Evolutionary conservation across 805 yeast species (phyloP).

Genomic region (Pichia cabralensis): DNA sequence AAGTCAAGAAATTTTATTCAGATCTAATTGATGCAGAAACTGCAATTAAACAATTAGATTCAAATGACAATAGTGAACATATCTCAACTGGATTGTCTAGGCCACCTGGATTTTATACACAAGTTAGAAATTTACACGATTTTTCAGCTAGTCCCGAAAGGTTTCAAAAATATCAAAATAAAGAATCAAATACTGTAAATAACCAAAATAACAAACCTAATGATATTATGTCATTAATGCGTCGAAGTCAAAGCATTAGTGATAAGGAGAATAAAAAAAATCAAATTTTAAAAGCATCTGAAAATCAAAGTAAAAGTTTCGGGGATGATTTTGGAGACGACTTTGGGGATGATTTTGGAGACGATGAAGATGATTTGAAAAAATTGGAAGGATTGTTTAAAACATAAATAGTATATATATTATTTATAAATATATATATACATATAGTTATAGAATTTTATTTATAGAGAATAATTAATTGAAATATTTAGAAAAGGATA

Average conservation of each 20-base stretch:
- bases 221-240: neutral
- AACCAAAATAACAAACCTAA: too few relatives aligned
- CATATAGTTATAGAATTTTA: too few relatives aligned
- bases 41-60: conserved; percentile 7
- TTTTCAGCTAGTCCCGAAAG: conserved; percentile 6
- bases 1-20: conserved; percentile 62
- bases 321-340: too few relatives aligned
- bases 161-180: conserved; percentile 1
- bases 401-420: too few relatives aligned
- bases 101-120: conserved; percentile 2
- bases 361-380: too few relatives aligned
- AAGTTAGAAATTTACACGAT: conserved; percentile 1
- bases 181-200: neutral
- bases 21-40: conserved; percentile 32
- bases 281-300: too few relatives aligned
- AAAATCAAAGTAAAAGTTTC: too few relatives aligned
- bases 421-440: too few relatives aligned
- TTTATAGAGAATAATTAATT: too few relatives aligned
- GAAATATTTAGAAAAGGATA: too few relatives aligned
- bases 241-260: neutral
- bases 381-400: too few relatives aligned
- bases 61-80: neutral
- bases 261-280: neutral
- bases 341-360: too few relatives aligned
- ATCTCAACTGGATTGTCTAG: neutral